phyloP scores from a whole-genome alignment of 2,329 filamentous ascomycete species.

The Clarireedia paspali region DNA sequence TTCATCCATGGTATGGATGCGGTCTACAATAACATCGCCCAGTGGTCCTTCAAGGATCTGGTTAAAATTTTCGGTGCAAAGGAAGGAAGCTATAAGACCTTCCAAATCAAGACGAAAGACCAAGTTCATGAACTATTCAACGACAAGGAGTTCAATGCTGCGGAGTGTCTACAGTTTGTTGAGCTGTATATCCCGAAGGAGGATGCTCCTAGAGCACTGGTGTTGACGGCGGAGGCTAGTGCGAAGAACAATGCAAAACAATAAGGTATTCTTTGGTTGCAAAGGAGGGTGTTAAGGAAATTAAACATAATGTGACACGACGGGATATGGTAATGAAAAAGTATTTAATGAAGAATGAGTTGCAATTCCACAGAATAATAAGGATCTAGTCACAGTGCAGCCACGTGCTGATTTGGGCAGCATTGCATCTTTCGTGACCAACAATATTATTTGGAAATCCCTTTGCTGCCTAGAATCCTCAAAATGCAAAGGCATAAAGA shows the following conservation, averaged over 20 bases:
- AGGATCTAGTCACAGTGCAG: too few relatives aligned
- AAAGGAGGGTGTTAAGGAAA: background rate
- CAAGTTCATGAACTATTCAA: constrained; percentile 59
- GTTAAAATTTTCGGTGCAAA: constrained; percentile 60
- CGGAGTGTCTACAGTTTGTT: constrained; percentile 57
- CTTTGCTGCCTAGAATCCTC: too few relatives aligned
- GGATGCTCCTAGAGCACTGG: constrained; percentile 65
- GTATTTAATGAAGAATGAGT: background rate
- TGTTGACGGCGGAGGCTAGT: constrained; percentile 62
- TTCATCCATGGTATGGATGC: constrained; percentile 79
- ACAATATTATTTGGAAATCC: too few relatives aligned
- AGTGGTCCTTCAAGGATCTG: constrained; percentile 66
- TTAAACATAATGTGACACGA: background rate
- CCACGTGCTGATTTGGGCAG: too few relatives aligned
- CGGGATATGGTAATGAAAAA: background rate
- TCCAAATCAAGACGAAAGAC: constrained; percentile 59
- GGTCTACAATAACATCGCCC: constrained; percentile 70
- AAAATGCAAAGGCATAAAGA: too few relatives aligned
- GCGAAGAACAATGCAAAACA: constrained; percentile 56
- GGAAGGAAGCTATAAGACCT: constrained; percentile 50
- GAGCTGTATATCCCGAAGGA: constrained; percentile 75
- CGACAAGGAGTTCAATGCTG: constrained; percentile 55
- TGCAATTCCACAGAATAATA: background rate
- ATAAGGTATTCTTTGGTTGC: constrained; percentile 1
- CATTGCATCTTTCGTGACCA: too few relatives aligned